A percentile compares a stretch with the other conserved stretches of the same genome.
Conservation (phyloP, 495 filamentous ascomycete genomes). For the Podospora australis region DNA sequence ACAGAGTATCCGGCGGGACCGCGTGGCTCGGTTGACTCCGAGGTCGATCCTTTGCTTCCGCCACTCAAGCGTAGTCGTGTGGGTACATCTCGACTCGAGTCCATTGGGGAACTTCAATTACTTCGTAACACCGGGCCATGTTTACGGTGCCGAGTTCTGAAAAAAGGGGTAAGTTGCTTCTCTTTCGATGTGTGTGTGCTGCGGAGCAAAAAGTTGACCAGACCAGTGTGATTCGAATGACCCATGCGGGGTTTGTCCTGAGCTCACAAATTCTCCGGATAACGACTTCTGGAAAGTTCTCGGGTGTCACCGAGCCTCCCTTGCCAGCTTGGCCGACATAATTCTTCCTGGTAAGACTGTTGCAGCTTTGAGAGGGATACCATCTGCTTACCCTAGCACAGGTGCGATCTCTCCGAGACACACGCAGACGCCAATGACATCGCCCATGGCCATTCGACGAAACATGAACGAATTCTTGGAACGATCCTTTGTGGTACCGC, state of each 20-base stretch:
- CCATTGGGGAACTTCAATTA: slow-evolving; percentile 44
- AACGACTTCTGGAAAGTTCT: slow-evolving; percentile 41
- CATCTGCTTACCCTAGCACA: slow-evolving; percentile 13
- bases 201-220: no score
- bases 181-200: not conserved
- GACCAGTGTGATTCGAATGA: slow-evolving; percentile 41
- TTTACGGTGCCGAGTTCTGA: slow-evolving; percentile 38
- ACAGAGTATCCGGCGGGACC: slow-evolving; percentile 33
- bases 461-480: slow-evolving; percentile 47
- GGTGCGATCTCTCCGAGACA: slow-evolving; percentile 39
- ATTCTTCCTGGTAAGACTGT: slow-evolving; percentile 38
- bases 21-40: slow-evolving; percentile 40
- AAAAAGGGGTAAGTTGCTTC: slow-evolving; percentile 31
- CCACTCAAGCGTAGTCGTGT: slow-evolving; percentile 44
- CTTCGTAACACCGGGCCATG: slow-evolving; percentile 39
- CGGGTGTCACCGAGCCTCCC: slow-evolving; percentile 40
- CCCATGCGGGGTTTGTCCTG: slow-evolving; percentile 37
- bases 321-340: slow-evolving; percentile 36
- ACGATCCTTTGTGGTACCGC: slow-evolving; percentile 33
- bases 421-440: slow-evolving; percentile 43
- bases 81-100: slow-evolving; percentile 41
- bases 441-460: slow-evolving; percentile 40
- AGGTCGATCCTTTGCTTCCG: slow-evolving; percentile 44
- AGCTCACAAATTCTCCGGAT: slow-evolving; percentile 26
- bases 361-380: not conserved